Base-by-base conservation (phyloP, 148 eudicot genomes). In the Rhododendron mucronatum region DNA sequence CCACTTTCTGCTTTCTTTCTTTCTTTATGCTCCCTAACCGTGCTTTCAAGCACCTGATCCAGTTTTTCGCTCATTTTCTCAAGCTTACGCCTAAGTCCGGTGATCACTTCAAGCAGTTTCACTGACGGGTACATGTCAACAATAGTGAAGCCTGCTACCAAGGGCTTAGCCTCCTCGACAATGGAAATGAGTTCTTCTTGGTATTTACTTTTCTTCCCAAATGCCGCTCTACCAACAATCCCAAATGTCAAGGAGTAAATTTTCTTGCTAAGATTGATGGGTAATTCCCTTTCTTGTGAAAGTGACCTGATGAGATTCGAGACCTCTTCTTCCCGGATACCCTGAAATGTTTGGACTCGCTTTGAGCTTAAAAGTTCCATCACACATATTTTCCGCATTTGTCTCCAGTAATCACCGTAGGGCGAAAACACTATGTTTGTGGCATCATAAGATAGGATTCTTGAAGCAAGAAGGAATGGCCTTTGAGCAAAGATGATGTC, bases 121-220 rank as follows among this genome's bases (percentile, higher is more conserved):
- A 83, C 33, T 0, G 90, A 90, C 16, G 90, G 91, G 44, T 28
- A 90, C 33, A 88, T 21, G 81, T 90, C 90, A 12, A 79, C 87
- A 65, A 90, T 82, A 41, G 26, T 83, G 51, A 90, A 85, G 1
- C 89, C 84, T 18, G 30, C 18, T 13, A 50, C 85, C 55, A 84
- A 26, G 8, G 20, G 82, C 1, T 50, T 6, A 23, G 12, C 74
- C 45, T 84, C 78, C 30, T 85, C 53, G 2, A 87, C 4, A 13
- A 85, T 6, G 15, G 81, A 30, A 1, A 86, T 80, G 78, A 89
- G 86, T 7, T 63, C 51, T 12, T 86, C 89, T 80, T 86, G 86
- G n/a, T 88, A 83, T 21, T 80, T 81, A 21, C 78, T 48, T 57
- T 85, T 86, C 55, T 30, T 44, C 13, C 80, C 51, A 77, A 39